Base-by-base conservation (phyloP, 768 basidiomycete genomes). In the Leccinum arenicola region DNA sequence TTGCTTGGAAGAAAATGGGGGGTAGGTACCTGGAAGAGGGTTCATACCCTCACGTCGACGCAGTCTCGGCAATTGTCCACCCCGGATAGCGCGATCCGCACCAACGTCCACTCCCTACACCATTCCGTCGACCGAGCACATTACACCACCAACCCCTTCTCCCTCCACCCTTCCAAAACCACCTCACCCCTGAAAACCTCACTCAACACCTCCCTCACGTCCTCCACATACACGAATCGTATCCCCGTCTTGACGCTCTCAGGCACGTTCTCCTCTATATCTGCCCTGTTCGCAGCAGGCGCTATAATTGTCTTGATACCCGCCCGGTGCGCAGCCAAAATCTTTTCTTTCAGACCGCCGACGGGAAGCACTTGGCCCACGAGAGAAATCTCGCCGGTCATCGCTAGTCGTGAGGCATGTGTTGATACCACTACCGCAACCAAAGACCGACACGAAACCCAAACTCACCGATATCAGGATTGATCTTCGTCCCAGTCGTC, bases 361-460 rank as follows among this genome's bases (percentile, higher is more conserved):
- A 99, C 96, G 3, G 96, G 93, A 1, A 97, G 81, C 9, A 99
- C 96, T 74, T 97, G 94, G 0, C 97, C 97, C 0, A 95, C 89
- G 15, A 99, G 85, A 2, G 95, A 94, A 57, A 99, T 94, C 74
- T 99, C 97, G 15, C 97, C 97, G 0, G 97, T 98, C 94, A 98
- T 95, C 6, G 97, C 95, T 94, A 21, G 31, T 8, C 5, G 48
- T n/a, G n/a, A n/a, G 8, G 40, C 6, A 3, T n/a, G n/a, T 4
- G 40, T 43, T 43, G n/a, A 10, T 43, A 43, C 40, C 40, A 43
- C n/a, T 2, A 19, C 40, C 5, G 40, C n/a, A 43, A 43, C n/a
- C 40, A n/a, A 43, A 43, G 33, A 35, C n/a, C 40, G 15, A 9
- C 40, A 19, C n/a, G n/a, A 11, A 19, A 43, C 3, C 21, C 50